Evolutionary conservation across 768 basidiomycete genomes (phyloP).

Genomic region (Pleurotus eryngii): DNA sequence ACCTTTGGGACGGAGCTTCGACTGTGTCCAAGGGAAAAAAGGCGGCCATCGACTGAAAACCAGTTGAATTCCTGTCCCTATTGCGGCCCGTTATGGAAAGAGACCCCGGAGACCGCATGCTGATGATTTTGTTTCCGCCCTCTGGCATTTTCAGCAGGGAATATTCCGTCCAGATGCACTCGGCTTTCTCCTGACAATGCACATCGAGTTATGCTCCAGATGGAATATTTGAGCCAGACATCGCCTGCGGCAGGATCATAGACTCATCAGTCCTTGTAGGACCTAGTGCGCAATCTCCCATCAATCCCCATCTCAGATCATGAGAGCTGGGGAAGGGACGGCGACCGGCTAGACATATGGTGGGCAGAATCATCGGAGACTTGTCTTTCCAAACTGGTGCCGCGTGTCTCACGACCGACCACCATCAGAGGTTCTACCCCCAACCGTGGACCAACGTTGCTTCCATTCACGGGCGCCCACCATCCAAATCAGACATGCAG

Average conservation of each 20-base stretch:
- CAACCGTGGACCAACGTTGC: no score
- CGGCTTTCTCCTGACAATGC: not conserved
- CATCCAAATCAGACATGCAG: not conserved
- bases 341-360: not conserved
- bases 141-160: not conserved
- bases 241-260: not conserved
- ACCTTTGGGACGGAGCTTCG: slow-evolving; percentile 6
- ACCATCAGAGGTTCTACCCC: not conserved
- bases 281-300: not conserved
- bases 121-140: not conserved
- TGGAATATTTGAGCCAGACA: not conserved
- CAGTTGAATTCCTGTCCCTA: slow-evolving; percentile 4
- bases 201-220: not conserved
- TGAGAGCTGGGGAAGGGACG: not conserved
- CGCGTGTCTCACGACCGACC: slow-evolving; percentile 1
- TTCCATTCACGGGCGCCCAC: not conserved
- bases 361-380: not conserved
- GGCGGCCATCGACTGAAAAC: slow-evolving; percentile 11
- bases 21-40: slow-evolving; percentile 9
- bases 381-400: not conserved
- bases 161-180: not conserved
- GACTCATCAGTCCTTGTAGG: not conserved
- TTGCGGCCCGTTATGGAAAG: slow-evolving; percentile 4
- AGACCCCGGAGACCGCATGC: not conserved
- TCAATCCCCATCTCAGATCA: not conserved